A percentile compares a stretch with the other conserved stretches of the same genome.
phyloP scores from a whole-genome alignment of 345 rosid genomes.

The Crucihimalaya himalaica region DNA sequence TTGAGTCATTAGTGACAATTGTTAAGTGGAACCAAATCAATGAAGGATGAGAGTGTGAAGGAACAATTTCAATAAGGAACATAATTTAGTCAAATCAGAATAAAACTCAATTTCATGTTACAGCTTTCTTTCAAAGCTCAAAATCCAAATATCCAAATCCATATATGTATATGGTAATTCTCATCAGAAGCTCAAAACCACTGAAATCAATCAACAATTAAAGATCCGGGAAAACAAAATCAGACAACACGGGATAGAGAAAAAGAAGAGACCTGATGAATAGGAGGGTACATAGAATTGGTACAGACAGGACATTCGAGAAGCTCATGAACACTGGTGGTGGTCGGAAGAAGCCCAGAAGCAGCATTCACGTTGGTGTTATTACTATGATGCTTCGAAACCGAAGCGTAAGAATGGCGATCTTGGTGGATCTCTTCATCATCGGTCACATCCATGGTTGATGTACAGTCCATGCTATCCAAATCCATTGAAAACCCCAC shows the following conservation, averaged over 20 bases:
- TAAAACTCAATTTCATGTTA: neutral
- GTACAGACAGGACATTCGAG: constrained; percentile 97
- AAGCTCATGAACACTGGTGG: constrained; percentile 92
- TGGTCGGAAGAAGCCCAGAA: constrained; percentile 57
- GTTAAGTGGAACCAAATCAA: constrained; percentile 16
- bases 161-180: neutral
- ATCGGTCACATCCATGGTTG: constrained; percentile 69
- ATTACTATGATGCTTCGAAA: constrained; percentile 58
- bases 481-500: constrained; percentile 57
- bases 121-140: neutral
- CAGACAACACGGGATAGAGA: neutral
- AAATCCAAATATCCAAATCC: neutral
- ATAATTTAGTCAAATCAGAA: neutral
- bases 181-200: constrained; percentile 2
- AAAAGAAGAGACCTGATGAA: constrained; percentile 64
- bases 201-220: constrained; percentile 5
- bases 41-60: neutral
- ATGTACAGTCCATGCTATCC: constrained; percentile 74
- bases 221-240: constrained; percentile 1
- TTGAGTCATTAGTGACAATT: neutral
- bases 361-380: constrained; percentile 41
- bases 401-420: constrained; percentile 52
- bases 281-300: constrained; percentile 97
- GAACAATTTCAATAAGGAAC: neutral
- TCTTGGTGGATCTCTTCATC: constrained; percentile 85